Conservation (phyloP, 352 stramenopile species). For the Hyaloperonospora arabidopsidis region DNA sequence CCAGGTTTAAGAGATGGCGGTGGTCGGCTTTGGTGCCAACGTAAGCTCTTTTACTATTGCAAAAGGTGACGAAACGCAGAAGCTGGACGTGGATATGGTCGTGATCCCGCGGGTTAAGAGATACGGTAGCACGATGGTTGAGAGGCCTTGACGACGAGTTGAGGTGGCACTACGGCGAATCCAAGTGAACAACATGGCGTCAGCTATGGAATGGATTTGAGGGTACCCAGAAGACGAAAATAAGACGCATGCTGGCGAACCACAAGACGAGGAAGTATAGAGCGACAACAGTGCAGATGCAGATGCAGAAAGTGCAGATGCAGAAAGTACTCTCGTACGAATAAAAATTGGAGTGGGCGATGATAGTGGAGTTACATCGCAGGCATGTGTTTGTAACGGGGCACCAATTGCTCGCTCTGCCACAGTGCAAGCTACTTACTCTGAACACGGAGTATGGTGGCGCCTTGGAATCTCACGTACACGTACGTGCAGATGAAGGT, state of each 20-base stretch:
- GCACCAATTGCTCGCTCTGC: constrained; percentile 37
- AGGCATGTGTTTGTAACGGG: constrained; percentile 39
- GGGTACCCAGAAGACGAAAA: constrained; percentile 76
- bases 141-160: constrained; percentile 25
- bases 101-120: too few species aligned
- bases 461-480: too few species aligned
- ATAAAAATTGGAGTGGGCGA: constrained; percentile 58
- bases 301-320: too few species aligned
- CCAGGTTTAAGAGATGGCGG: constrained; percentile 45
- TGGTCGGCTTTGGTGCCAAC: constrained; percentile 45
- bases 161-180: constrained; percentile 37
- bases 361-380: constrained; percentile 44
- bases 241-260: constrained; percentile 23
- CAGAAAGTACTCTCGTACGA: too few species aligned
- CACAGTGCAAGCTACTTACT: constrained; percentile 19
- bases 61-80: constrained; percentile 37
- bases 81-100: constrained; percentile 41
- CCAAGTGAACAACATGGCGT: constrained; percentile 70
- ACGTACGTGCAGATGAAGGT: too few species aligned
- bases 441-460: too few species aligned
- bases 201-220: constrained; percentile 95
- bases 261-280: constrained; percentile 10
- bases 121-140: constrained; percentile 43
- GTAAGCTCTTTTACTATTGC: constrained; percentile 33
- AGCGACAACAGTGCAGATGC: constrained; percentile 13